Percentiles rank a stretch among this genome's conserved stretches.
Evolutionary conservation across 495 filamentous ascomycete genomes (phyloP).

Genomic region (Neurospora sp.): DNA sequence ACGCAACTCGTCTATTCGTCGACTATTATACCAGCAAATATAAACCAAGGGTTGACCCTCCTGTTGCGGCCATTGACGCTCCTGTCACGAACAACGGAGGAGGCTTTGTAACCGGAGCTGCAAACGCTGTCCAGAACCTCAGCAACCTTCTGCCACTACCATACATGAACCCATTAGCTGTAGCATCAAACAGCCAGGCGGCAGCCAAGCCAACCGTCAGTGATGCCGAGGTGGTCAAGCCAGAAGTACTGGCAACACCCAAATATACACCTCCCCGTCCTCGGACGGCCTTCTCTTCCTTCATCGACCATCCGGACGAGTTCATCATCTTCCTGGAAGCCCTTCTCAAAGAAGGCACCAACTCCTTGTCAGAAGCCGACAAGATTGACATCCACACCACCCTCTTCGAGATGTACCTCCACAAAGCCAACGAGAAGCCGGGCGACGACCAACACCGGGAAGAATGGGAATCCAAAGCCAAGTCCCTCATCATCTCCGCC

Average conservation of each 20-base stretch:
- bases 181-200: constrained; percentile 31
- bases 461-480: constrained; percentile 85
- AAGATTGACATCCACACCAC: constrained; percentile 87
- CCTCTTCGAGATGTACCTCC: constrained; percentile 94
- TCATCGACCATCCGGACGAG: constrained; percentile 84
- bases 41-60: constrained; percentile 55
- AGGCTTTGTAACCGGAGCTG: constrained; percentile 47
- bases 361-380: constrained; percentile 49
- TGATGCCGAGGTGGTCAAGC: constrained; percentile 18
- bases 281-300: constrained; percentile 87
- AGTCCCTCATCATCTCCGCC: constrained; percentile 65
- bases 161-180: constrained; percentile 59
- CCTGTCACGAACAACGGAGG: constrained; percentile 18
- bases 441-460: constrained; percentile 50
- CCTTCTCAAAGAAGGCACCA: constrained; percentile 53
- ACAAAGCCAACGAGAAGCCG: constrained; percentile 68
- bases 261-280: constrained; percentile 66
- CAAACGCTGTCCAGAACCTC: constrained; percentile 70
- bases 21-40: constrained; percentile 87
- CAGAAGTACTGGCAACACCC: constrained; percentile 20
- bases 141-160: constrained; percentile 74
- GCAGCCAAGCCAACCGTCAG: constrained; percentile 27
- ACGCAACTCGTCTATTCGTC: constrained; percentile 78
- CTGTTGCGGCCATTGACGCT: constrained; percentile 35
- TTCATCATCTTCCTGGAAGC: constrained; percentile 89